A percentile compares a stretch with the other conserved stretches of the same genome.
phyloP scores from a whole-genome alignment of 2,329 filamentous ascomycete species.

The Kalmusia sp. region DNA sequence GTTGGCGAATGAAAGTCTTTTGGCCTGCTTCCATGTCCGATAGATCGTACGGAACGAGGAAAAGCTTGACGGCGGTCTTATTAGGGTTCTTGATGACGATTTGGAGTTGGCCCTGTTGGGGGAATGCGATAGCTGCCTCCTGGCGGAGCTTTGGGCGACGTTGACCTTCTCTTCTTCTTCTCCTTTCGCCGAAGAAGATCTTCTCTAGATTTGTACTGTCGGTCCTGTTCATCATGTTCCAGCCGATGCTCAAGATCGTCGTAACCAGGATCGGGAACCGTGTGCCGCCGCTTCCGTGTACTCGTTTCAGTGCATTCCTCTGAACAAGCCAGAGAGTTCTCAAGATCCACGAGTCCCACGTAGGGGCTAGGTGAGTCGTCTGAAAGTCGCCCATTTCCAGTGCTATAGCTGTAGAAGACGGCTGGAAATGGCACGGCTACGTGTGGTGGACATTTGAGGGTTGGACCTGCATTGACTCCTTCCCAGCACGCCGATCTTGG shows the following conservation, averaged over 20 bases:
- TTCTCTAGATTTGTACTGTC: conserved; percentile 23
- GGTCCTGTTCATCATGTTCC: conserved; percentile 22
- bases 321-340: conserved; percentile 72
- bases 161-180: conserved; percentile 65
- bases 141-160: conserved; percentile 71
- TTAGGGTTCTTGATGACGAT: conserved; percentile 98
- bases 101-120: conserved; percentile 89
- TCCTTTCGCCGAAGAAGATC: conserved; percentile 56
- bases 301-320: conserved; percentile 51
- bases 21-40: conserved; percentile 91
- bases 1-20: conserved; percentile 94
- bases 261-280: conserved; percentile 26
- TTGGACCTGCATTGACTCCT: conserved; percentile 87
- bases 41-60: conserved; percentile 91
- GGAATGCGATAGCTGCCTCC: conserved; percentile 94
- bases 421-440: conserved; percentile 91
- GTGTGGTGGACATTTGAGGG: conserved; percentile 84
- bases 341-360: conserved; percentile 89
- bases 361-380: conserved; percentile 95
- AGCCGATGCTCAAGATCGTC: conserved; percentile 34
- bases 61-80: conserved; percentile 96
- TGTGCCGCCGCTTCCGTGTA: conserved; percentile 50
- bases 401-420: conserved; percentile 93
- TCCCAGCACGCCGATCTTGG: conserved; percentile 92
- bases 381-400: conserved; percentile 69